A percentile compares a stretch with the other conserved stretches of the same genome.
Conservation (phyloP, 805 yeast genomes). For the Teunomyces barrocoloradensis region DNA sequence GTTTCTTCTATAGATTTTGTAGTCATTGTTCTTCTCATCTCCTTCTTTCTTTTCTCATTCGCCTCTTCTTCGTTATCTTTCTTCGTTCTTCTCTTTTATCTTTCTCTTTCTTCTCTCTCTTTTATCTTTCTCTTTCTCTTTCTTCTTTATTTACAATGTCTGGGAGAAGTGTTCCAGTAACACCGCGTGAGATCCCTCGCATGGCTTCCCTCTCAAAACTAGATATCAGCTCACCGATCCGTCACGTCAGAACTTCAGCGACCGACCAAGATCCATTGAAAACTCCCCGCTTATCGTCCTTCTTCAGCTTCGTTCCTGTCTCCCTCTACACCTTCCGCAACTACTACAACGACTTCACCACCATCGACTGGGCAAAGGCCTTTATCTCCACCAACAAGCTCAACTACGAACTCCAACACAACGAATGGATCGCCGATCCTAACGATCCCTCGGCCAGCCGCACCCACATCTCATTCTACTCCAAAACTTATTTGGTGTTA, state of each 20-base stretch:
- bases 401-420: conserved; percentile 34
- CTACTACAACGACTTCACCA: conserved; percentile 59
- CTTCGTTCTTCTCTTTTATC: no score
- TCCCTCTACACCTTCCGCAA: conserved; percentile 24
- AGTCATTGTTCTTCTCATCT: no score
- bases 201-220: not conserved
- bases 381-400: conserved; percentile 43
- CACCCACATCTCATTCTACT: conserved; percentile 18
- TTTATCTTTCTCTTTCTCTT: no score
- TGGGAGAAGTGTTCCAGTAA: not conserved
- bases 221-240: conserved; percentile 1
- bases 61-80: no score
- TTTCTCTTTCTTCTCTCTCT: no score
- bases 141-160: not conserved
- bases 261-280: not conserved
- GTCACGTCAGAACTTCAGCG: not conserved
- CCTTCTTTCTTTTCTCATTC: no score
- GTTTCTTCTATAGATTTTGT: no score
- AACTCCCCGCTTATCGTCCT: conserved; percentile 52
- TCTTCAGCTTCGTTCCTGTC: conserved; percentile 34
- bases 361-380: conserved; percentile 59
- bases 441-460: conserved; percentile 3
- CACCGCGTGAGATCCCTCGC: not conserved
- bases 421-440: conserved; percentile 20
- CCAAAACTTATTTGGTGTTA: conserved; percentile 30